phyloP scores from a whole-genome alignment of 1,284 basidiomycete species.

The Microbotryum intermedium region DNA sequence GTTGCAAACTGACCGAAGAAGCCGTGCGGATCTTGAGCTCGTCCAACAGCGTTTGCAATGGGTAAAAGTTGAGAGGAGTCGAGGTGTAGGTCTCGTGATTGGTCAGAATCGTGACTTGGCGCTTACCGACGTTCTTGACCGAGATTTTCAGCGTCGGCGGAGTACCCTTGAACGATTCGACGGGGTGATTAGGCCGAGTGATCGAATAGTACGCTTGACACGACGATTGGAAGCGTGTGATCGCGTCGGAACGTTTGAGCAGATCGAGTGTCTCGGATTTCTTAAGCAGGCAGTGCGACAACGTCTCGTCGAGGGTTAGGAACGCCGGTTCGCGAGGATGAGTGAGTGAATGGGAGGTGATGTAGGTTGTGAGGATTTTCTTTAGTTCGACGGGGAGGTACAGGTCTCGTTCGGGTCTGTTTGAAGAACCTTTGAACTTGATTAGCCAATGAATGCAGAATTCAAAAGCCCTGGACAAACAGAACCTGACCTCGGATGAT shows the following conservation, averaged over 20 bases:
- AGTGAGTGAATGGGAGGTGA: constrained; percentile 53
- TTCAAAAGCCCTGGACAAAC: constrained; percentile 4
- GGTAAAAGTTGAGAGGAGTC: neutral
- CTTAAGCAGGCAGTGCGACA: constrained; percentile 16
- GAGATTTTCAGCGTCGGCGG: constrained; percentile 59
- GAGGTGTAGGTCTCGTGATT: neutral
- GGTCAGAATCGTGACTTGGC: constrained; percentile 54
- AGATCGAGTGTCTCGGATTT: constrained; percentile 46
- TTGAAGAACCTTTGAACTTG: neutral
- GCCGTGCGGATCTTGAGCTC: constrained; percentile 20
- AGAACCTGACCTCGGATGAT: constrained; percentile 36
- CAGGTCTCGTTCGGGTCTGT: constrained; percentile 36
- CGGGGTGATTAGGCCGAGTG: constrained; percentile 19
- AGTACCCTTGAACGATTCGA: constrained; percentile 50
- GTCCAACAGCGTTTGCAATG: constrained; percentile 5
- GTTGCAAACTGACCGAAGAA: neutral
- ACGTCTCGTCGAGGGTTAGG: constrained; percentile 54
- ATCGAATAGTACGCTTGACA: constrained; percentile 63
- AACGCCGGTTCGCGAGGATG: constrained; percentile 59
- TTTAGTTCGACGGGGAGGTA: constrained; percentile 54
- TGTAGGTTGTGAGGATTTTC: constrained; percentile 53
- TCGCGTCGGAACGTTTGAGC: constrained; percentile 60
- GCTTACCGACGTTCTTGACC: constrained; percentile 62
- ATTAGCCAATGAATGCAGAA: constrained; percentile 43
- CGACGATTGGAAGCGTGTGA: constrained; percentile 48